These are phyloP conservation scores for Boletus reticuloceps DNA, from an alignment of 768 basidiomycete genomes.

Conservation along the genomic window DNA sequence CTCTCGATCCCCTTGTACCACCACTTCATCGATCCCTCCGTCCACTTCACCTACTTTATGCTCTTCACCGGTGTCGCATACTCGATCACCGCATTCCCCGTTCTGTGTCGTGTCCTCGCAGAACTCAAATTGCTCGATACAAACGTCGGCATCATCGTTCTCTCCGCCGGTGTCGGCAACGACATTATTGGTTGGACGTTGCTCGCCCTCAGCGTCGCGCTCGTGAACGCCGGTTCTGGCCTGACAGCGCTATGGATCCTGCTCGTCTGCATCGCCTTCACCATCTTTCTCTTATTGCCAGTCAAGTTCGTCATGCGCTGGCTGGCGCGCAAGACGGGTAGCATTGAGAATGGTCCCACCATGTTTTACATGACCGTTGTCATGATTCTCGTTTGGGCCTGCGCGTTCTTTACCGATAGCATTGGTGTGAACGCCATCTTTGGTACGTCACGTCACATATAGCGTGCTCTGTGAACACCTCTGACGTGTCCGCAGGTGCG, in stretches of 20 bases:
- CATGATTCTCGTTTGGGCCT: slow-evolving; percentile 77
- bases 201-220: slow-evolving; percentile 85
- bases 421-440: slow-evolving; percentile 94
- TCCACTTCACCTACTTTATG: slow-evolving; percentile 87
- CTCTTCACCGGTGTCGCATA: slow-evolving; percentile 92
- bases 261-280: slow-evolving; percentile 76
- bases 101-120: slow-evolving; percentile 82
- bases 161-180: slow-evolving; percentile 90
- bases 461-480: neutral
- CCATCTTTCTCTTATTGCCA: slow-evolving; percentile 69
- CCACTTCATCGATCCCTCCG: slow-evolving; percentile 60
- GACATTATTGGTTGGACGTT: slow-evolving; percentile 88
- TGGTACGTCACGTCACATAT: slow-evolving; percentile 41
- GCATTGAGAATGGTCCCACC: slow-evolving; percentile 77
- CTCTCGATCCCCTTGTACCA: slow-evolving; percentile 54
- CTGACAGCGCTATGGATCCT: slow-evolving; percentile 85
- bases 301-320: slow-evolving; percentile 60
- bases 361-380: slow-evolving; percentile 87
- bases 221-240: slow-evolving; percentile 86
- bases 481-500: slow-evolving; percentile 46
- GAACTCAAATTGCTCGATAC: slow-evolving; percentile 92
- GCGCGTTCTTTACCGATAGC: slow-evolving; percentile 89
- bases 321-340: slow-evolving; percentile 77
- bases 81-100: slow-evolving; percentile 85
- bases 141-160: slow-evolving; percentile 86